These are phyloP conservation scores for Podila clonocystis DNA, from an alignment of 192 early-diverging fungal species.

Conservation along the genomic window DNA sequence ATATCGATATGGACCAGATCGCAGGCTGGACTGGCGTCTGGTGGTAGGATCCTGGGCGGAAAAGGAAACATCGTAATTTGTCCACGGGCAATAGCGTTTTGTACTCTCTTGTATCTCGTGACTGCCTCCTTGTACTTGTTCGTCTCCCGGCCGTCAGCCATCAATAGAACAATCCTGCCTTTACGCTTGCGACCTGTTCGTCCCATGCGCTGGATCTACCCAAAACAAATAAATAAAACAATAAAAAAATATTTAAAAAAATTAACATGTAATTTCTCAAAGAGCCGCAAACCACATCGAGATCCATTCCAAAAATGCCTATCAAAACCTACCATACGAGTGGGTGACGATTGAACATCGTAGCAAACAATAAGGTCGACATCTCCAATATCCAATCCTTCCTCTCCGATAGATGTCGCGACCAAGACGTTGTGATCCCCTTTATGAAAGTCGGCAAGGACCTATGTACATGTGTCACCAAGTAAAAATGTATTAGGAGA, in stretches of 20 bases:
- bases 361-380: conserved; percentile 94
- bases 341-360: conserved; percentile 79
- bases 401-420: conserved; percentile 93
- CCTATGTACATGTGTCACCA: conserved; percentile 36
- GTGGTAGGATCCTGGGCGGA: conserved; percentile 62
- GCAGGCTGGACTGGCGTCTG: conserved; percentile 53
- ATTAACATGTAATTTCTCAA: no score
- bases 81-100: conserved; percentile 67
- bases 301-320: no score
- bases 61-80: conserved; percentile 59
- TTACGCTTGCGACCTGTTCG: conserved; percentile 82
- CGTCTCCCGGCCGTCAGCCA: conserved; percentile 77
- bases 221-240: not conserved
- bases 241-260: not conserved
- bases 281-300: no score
- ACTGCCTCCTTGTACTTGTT: conserved; percentile 63
- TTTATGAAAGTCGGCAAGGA: conserved; percentile 78
- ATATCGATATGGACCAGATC: conserved; percentile 63
- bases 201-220: conserved; percentile 76
- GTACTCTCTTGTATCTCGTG: conserved; percentile 69
- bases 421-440: conserved; percentile 89
- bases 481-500: not conserved
- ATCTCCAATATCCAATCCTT: conserved; percentile 96
- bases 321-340: conserved; percentile 68
- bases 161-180: conserved; percentile 69